Conservation (phyloP, 805 yeast species). For the Candida multigemmis region DNA sequence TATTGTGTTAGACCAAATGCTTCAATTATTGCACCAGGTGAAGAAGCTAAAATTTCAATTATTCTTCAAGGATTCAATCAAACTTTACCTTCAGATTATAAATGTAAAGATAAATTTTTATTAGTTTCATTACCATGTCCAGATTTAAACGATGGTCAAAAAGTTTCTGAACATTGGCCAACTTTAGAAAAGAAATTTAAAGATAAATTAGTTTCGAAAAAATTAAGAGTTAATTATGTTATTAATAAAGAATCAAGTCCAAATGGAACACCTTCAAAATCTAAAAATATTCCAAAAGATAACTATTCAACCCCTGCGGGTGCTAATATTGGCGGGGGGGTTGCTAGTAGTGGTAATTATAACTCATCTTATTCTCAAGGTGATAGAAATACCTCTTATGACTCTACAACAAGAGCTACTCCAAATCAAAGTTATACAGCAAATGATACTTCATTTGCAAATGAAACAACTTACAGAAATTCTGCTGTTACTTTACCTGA, state of each 20-base stretch:
- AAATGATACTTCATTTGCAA: not conserved
- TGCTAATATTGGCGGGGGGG: slow-evolving; percentile 6
- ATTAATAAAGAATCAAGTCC: slow-evolving; percentile 9
- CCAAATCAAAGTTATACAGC: not conserved
- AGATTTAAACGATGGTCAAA: slow-evolving; percentile 42
- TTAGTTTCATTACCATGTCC: slow-evolving; percentile 80
- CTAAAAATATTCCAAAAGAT: slow-evolving; percentile 1
- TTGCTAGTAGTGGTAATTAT: slow-evolving; percentile 4
- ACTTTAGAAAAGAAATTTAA: slow-evolving; percentile 53
- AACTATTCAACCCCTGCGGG: slow-evolving; percentile 9
- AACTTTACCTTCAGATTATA: slow-evolving; percentile 65
- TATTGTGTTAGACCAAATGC: slow-evolving; percentile 97
- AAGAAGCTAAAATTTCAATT: slow-evolving; percentile 63
- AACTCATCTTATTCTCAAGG: slow-evolving; percentile 8
- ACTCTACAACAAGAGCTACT: not conserved
- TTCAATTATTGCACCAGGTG: slow-evolving; percentile 68
- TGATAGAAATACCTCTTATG: not conserved
- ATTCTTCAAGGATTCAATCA: slow-evolving; percentile 76
- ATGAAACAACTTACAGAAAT: not conserved
- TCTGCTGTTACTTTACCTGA: slow-evolving; percentile 5
- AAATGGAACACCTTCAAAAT: slow-evolving; percentile 1
- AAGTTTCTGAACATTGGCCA: slow-evolving; percentile 70
- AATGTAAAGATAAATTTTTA: slow-evolving; percentile 87
- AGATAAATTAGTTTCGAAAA: slow-evolving; percentile 49
- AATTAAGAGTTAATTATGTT: slow-evolving; percentile 54